phyloP scores from a whole-genome alignment of 192 early-diverging fungal species.

The Entomortierella lignicola region DNA sequence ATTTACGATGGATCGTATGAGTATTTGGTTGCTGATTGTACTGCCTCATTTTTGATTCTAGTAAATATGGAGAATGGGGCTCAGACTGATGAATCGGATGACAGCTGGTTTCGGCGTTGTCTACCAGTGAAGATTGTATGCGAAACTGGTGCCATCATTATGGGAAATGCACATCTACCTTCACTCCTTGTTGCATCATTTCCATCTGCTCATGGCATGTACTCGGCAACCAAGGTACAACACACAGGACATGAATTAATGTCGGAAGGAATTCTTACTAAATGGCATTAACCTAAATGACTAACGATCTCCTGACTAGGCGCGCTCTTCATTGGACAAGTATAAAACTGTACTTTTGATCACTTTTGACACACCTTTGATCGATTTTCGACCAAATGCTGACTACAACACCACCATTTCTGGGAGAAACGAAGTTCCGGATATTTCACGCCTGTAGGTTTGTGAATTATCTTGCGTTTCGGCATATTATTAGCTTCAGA shows the following conservation, averaged over 20 bases:
- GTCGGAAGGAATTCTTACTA: background rate
- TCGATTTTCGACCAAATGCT: slow-evolving; percentile 68
- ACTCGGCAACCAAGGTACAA: slow-evolving; percentile 57
- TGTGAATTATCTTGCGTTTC: no score
- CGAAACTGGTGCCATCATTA: slow-evolving; percentile 72
- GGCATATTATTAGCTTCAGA: background rate
- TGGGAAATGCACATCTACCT: slow-evolving; percentile 76
- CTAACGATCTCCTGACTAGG: slow-evolving; percentile 16
- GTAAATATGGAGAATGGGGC: slow-evolving; percentile 50
- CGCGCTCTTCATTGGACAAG: slow-evolving; percentile 66
- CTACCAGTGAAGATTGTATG: slow-evolving; percentile 76
- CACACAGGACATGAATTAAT: background rate
- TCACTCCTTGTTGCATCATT: slow-evolving; percentile 71
- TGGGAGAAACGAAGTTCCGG: slow-evolving; percentile 32
- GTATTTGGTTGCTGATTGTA: background rate
- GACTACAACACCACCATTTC: slow-evolving; percentile 65
- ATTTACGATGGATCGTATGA: background rate
- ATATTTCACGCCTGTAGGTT: slow-evolving; percentile 41
- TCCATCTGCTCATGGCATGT: slow-evolving; percentile 67
- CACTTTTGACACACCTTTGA: slow-evolving; percentile 61
- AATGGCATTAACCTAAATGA: background rate
- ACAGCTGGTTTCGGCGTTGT: slow-evolving; percentile 64
- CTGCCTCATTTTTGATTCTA: background rate
- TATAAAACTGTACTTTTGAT: slow-evolving; percentile 69
- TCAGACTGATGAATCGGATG: slow-evolving; percentile 37